Base-by-base conservation (phyloP, 1,284 basidiomycete species). In the Pseudozyma tsukubaensis region DNA sequence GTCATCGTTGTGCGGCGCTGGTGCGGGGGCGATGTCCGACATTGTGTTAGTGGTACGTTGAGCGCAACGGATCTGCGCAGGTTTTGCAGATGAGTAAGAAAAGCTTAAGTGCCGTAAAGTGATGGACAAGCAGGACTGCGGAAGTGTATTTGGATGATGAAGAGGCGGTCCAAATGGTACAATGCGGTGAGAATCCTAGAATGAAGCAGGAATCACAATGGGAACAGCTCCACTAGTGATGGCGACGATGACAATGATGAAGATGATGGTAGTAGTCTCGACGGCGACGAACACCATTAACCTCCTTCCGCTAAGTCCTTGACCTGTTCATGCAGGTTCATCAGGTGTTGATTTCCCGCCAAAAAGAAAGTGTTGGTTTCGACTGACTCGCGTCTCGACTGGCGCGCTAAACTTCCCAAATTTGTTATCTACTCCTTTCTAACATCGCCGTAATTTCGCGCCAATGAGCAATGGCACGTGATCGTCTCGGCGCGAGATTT, bases 321-420 rank as follows among this genome's bases (percentile, higher is more conserved):
- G 24, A 29, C 24, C 6, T 29, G 24, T 50, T 50, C 42, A 50
- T 60, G 52, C 63, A 68, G 58, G 35, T 21, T 37, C 7, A 42
- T 45, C 11, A 24, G 47, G 59, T 62, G 65, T 68, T 59, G 65
- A 57, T 67, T 47, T 44, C 37, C 24, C 11, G 18, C 9, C 42
- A 24, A 44, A 39, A 55, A 61, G 57, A 56, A 58, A 63, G 60
- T 69, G 66, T 69, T 68, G 65, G 59, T 68, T 29, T 29, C 24
- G 24, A 29, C 24, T 55, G 59, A 55, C 43, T 53, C 55, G 49
- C 54, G 51, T 58, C 32, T 36, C 43, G 7, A 16, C 14, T 19
- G 7, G 39, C 44, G 59, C 54, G 65, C 64, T 13, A 16, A 10
- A n/a, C 19, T 6, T n/a, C 11, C 37, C 0, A 11, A 4, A 12